Evolutionary conservation across 768 basidiomycete genomes (phyloP), one percentile per base, ranked within the genome.

Genomic region (Boletus barrowsii): DNA sequence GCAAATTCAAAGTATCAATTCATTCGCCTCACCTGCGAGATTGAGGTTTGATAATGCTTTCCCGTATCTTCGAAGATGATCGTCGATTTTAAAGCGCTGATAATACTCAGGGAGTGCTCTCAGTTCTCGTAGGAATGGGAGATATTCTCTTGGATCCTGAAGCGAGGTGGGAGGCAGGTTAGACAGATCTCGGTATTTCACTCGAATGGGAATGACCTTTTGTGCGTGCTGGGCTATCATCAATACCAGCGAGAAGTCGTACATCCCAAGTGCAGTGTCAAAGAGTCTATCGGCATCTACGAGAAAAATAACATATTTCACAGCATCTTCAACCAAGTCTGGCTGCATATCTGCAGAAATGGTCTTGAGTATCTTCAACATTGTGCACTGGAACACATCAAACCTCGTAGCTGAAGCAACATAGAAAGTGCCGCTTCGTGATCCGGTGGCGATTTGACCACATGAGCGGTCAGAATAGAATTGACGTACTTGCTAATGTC

Each of bases 271-370:
- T 2, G 97, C 97, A 11, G 90, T 89, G 68, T 98, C 86, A 73
- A 96, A 98, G 5, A 99, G 79, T 42, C 79, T 78, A 62, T 98
- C 84, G 0, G 93, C 93, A 61, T 98, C 93, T 18, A 93, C 92
- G 32, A 99, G 82, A 79, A 98, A 99, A 69, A 98, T 98, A 68
- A 98, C 88, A 66, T 98, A 99, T 67, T 95, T 98, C 63, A 98
- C 90, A 7, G 97, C 97, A 54, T 98, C 95, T 66, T 99, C 95
- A 14, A 97, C 91, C 3, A 93, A 70, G 26, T 83, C 78, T 0
- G 89, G 83, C 57, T 91, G 79, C 10, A 76, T 73, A 14, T 58
- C 58, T 70, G 29, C 6, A 39, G 6, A 42, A 46, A 36, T 1
- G 17, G 4, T 18, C 33, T 20, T 54, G 14, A 50, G 45, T 15